These are phyloP conservation scores for Sugiyamaella grinbergsii DNA, from an alignment of 1,139 yeast species.

Conservation along the genomic window DNA sequence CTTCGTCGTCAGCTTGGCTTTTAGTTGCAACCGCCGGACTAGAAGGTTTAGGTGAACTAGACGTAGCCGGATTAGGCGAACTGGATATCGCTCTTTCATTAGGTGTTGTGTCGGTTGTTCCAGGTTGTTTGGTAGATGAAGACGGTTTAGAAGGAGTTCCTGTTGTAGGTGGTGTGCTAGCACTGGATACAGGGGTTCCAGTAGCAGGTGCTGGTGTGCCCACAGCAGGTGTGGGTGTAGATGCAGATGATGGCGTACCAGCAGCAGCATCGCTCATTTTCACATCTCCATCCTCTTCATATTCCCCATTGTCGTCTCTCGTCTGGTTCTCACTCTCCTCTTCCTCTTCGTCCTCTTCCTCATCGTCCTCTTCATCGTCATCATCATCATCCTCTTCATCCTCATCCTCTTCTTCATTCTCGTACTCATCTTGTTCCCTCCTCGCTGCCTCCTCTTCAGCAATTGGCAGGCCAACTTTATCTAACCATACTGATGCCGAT, in stretches of 20 bases:
- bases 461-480: constrained; percentile 63
- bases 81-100: constrained; percentile 1
- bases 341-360: constrained; percentile 24
- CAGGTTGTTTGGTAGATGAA: constrained; percentile 27
- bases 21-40: background rate
- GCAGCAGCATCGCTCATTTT: constrained; percentile 24
- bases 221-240: background rate
- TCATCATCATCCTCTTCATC: constrained; percentile 24
- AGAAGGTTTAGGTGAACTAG: background rate
- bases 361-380: constrained; percentile 23
- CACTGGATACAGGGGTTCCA: too few species aligned
- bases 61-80: background rate
- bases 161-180: too few species aligned
- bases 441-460: constrained; percentile 26
- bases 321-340: constrained; percentile 21
- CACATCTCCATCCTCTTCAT: constrained; percentile 20
- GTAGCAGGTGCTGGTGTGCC: background rate
- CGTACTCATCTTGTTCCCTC: constrained; percentile 24
- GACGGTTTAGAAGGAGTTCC: too few species aligned
- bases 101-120: constrained; percentile 25
- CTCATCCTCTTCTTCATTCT: constrained; percentile 24
- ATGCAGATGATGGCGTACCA: background rate
- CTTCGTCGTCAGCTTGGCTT: constrained; percentile 20
- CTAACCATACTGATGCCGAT: constrained; percentile 76
- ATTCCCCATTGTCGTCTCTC: too few species aligned